Evolutionary conservation across 23 red algal species (phyloP).

Genomic region (Gracilariopsis chorda): DNA sequence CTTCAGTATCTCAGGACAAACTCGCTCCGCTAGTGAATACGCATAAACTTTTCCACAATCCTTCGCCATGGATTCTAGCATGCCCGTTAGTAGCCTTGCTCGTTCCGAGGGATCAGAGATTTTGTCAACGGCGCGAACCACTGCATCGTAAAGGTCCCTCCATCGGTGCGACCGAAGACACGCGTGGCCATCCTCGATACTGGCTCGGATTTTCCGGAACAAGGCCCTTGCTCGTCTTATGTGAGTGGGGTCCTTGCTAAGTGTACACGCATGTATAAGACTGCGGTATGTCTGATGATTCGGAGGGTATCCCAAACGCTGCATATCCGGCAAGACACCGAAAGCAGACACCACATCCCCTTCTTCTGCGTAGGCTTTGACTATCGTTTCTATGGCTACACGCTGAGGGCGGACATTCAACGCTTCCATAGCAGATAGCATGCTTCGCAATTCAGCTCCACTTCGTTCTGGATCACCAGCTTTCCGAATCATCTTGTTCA

Average conservation of each 20-base stretch:
- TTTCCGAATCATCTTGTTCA: conserved; percentile 50
- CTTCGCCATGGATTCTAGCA: conserved; percentile 1
- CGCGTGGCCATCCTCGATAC: conserved; percentile 6
- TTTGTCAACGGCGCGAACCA: conserved; percentile 22
- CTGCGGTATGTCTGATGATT: conserved; percentile 42
- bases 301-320: conserved; percentile 49
- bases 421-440: conserved; percentile 59
- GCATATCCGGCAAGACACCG: conserved; percentile 49
- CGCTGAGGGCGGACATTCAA: conserved; percentile 38
- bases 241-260: conserved; percentile 8
- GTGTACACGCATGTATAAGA: conserved; percentile 34
- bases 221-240: conserved; percentile 29
- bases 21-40: not conserved
- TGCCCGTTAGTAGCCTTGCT: not conserved
- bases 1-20: not conserved
- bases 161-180: conserved; percentile 16
- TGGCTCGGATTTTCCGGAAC: conserved; percentile 17
- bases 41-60: not conserved
- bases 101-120: not conserved
- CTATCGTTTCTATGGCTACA: conserved; percentile 29
- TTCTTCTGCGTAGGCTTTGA: conserved; percentile 37
- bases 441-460: conserved; percentile 49
- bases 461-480: conserved; percentile 42
- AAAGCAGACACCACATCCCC: conserved; percentile 38
- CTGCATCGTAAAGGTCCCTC: conserved; percentile 44